A percentile compares a stretch with the other conserved stretches of the same genome.
These are phyloP conservation scores for Trametes cubensis DNA, from an alignment of 768 basidiomycete genomes.

Conservation along the genomic window DNA sequence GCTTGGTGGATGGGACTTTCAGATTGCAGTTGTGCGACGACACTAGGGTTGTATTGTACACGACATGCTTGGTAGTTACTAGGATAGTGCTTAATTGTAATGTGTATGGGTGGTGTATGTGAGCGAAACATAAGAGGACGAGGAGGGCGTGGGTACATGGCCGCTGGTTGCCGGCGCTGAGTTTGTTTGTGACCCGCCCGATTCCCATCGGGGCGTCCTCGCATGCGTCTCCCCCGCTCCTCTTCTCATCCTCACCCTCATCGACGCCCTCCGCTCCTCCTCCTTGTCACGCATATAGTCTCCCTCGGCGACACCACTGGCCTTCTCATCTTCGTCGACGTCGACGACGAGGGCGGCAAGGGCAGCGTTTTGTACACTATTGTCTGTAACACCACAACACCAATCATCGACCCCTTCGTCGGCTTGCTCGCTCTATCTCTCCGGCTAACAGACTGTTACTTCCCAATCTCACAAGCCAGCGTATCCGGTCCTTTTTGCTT, in stretches of 20 bases:
- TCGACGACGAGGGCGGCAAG: not conserved
- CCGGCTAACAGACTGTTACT: not conserved
- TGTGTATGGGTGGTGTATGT: not conserved
- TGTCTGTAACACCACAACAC: constrained; percentile 7
- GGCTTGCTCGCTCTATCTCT: constrained; percentile 12
- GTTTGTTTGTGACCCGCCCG: constrained; percentile 28
- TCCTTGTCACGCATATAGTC: not conserved
- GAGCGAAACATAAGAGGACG: not conserved
- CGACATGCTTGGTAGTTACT: not conserved
- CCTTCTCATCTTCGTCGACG: not conserved
- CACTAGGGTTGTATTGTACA: constrained; percentile 42
- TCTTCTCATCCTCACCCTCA: constrained; percentile 8
- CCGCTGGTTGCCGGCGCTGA: constrained; percentile 25
- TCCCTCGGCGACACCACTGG: not conserved
- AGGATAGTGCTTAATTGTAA: constrained; percentile 19
- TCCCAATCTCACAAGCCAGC: constrained; percentile 5
- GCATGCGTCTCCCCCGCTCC: constrained; percentile 16
- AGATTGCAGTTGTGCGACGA: constrained; percentile 80
- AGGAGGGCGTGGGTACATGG: constrained; percentile 3
- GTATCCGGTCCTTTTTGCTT: constrained; percentile 6
- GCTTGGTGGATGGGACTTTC: constrained; percentile 84
- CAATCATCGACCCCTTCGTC: constrained; percentile 7
- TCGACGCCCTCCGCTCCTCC: constrained; percentile 8
- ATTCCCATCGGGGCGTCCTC: constrained; percentile 41
- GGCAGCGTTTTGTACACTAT: constrained; percentile 5